Evolutionary conservation across 371 early-diverging fungal genomes (phyloP), one percentile per base, ranked within the genome.

Genomic region (Apophysomyces elegans): DNA sequence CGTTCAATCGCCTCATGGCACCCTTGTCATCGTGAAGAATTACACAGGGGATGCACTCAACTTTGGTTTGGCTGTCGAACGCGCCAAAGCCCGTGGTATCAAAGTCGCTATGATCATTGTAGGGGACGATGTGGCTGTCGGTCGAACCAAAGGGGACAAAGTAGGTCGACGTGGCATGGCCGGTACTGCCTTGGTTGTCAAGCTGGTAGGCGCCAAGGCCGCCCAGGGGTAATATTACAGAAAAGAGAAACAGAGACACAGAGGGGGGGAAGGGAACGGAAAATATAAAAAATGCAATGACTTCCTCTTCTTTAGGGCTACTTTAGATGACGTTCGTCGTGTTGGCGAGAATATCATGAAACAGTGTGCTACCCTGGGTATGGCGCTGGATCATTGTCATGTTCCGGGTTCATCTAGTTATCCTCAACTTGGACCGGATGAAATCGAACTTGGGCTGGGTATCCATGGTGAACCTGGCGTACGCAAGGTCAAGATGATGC

Each of bases 111-210:
- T 90, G 77, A 80, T 93, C 16, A 81, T 91, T 36, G 91, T 95
- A n/a, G 89, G 84, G 11, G 94, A 95, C 57, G 95, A 94, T 64
- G 86, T 90, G 5, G 88, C 93, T 9, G 88, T 94, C 18, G 85
- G 87, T 37, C 82, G 83, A 45, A 73, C 69, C n/a, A 80, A 86
- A 46, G 86, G 84, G 16, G 81, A 79, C 1, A 78, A 80, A 14
- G 93, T 93, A 1, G 94, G 95, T 1, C 83, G 92, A 37, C 84
- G 95, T 14, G 95, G 94, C 14, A 76, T 95, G 67, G 92, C 91
- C 14, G 95, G 88, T 1, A 92, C 93, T 1, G 75, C 90, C 12
- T 66, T 93, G n/a, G 91, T 91, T 0, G 80, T 93, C 78, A 95
- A 95, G 74, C 56, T 91, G 47, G 92, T 90, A 7, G 92, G 93